Evolutionary conservation across 805 yeast genomes (phyloP).

Genomic region (Lipomyces yamadae): DNA sequence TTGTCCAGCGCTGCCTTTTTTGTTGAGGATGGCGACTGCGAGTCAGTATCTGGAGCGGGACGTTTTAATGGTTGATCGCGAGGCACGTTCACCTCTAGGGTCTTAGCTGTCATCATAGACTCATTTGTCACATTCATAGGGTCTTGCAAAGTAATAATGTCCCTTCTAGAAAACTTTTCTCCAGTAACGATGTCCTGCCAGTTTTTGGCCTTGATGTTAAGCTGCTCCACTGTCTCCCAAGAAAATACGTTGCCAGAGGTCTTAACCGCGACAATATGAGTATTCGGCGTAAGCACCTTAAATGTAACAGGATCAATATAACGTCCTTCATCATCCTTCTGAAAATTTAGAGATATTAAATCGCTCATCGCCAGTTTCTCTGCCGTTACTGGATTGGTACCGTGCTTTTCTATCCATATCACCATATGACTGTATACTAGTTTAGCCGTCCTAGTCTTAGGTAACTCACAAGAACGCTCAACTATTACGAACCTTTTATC

Average conservation of each 20-base stretch:
- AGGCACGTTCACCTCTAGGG: not conserved
- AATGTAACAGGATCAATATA: constrained; percentile 46
- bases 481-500: constrained; percentile 38
- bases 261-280: constrained; percentile 42
- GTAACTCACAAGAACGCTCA: not conserved
- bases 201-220: constrained; percentile 41
- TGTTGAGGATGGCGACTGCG: not conserved
- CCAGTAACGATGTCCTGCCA: constrained; percentile 45
- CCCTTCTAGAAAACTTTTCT: constrained; percentile 41
- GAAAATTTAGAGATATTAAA: constrained; percentile 41
- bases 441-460: not conserved
- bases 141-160: constrained; percentile 39
- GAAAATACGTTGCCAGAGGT: constrained; percentile 45
- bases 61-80: not conserved
- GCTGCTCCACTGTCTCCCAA: constrained; percentile 42
- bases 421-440: constrained; percentile 37
- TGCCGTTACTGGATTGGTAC: constrained; percentile 44
- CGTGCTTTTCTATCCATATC: constrained; percentile 41
- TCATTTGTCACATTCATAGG: not conserved
- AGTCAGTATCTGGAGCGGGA: not conserved
- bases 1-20: constrained; percentile 20
- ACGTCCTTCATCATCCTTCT: constrained; percentile 39
- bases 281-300: constrained; percentile 41
- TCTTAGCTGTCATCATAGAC: not conserved
- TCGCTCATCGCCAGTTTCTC: constrained; percentile 37